These are phyloP conservation scores for Avicennia marina DNA, from an alignment of 257 asterid genomes.

Conservation along the genomic window DNA sequence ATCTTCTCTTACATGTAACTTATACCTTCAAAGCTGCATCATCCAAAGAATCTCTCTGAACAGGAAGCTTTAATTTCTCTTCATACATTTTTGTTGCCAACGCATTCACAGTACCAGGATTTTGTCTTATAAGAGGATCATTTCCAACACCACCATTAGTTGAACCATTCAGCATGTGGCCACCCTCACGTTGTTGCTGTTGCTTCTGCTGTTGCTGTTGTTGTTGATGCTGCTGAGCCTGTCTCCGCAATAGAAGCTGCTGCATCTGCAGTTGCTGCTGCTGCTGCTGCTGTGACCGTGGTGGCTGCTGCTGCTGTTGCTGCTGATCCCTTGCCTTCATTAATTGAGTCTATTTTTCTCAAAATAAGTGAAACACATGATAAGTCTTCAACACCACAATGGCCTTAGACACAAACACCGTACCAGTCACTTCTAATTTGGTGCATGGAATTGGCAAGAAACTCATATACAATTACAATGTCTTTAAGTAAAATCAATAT, in stretches of 20 bases:
- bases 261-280: constrained; percentile 82
- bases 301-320: constrained; percentile 63
- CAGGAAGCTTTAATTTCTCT: constrained; percentile 74
- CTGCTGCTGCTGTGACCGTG: constrained; percentile 44
- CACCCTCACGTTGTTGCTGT: constrained; percentile 66
- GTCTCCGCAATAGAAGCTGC: constrained; percentile 67
- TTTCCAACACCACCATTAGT: constrained; percentile 81
- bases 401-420: neutral
- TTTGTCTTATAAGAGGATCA: constrained; percentile 80
- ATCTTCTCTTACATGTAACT: neutral
- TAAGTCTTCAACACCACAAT: neutral
- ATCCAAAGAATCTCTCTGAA: constrained; percentile 84
- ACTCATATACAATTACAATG: neutral
- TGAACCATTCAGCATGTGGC: constrained; percentile 69
- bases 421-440: neutral
- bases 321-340: constrained; percentile 97
- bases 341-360: constrained; percentile 66
- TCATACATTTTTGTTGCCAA: constrained; percentile 91
- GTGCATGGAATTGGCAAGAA: too few relatives aligned
- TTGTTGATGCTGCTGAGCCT: constrained; percentile 73
- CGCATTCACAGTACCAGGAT: constrained; percentile 82
- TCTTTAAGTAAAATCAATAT: neutral
- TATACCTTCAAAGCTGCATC: constrained; percentile 88
- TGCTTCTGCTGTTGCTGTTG: constrained; percentile 59
- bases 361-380: constrained; percentile 2